Evolutionary conservation across 257 asterid genomes (phyloP), one percentile per base, ranked within the genome.

Genomic region (Nicotiana undulata): DNA sequence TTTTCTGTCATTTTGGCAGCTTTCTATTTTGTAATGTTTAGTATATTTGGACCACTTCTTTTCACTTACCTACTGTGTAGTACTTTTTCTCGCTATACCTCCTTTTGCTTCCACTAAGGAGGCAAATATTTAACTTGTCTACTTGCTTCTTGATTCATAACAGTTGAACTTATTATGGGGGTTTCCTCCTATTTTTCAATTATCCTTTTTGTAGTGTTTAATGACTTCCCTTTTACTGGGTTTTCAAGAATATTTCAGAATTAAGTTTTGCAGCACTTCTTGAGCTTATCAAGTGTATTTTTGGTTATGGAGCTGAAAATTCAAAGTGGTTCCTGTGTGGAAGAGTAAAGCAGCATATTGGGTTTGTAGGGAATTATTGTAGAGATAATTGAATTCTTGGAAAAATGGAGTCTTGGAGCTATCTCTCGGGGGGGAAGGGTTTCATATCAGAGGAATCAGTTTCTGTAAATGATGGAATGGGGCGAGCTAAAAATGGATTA

Each of bases 351-450:
- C 34, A 2, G 44, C 40, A 76, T 49, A 6, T 67, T 60, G 55
- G 55, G 59, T 68, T 16, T 29, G 10, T 40, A 37, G 75, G 78
- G 56, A 61, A 10, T 63, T 70, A 44, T 49, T 24, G 53, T 46
- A 70, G 7, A 7, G 31, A 66, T 63, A 44, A 26, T 20, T 40
- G 13, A 53, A 34, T 31, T 79, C 13, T 22, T 22, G 9, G 3
- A 53, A 55, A 80, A 28, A 86, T 86, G 89, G 86, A 82, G 78
- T 76, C 87, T 61, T 84, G 89, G 89, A 80, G 83, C 76, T 82
- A 67, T 77, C 56, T 53, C 6, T 82, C 82, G 32, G 79, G 86
- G 60, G 82, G n/a, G 13, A 82, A 82, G 66, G 83, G 81, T 18
- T 84, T 82, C 61, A 81, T 68, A 29, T 31, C 70, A 53, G 86